Evolutionary conservation across 1,139 yeast species (phyloP).

Genomic region (Geotrichum histeridarum): DNA sequence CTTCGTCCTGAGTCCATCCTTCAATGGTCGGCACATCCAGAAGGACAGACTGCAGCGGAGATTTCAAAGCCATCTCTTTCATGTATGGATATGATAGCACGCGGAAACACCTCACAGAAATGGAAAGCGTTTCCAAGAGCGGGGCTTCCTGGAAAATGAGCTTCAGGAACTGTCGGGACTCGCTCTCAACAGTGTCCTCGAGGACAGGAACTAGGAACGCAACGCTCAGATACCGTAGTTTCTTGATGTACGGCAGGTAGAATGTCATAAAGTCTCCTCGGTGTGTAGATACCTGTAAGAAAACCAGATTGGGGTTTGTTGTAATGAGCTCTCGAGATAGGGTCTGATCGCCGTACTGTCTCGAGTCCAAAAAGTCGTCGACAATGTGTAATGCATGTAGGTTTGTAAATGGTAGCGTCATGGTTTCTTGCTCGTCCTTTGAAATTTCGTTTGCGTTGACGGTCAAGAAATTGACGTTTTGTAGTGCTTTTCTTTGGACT

Average conservation of each 20-base stretch:
- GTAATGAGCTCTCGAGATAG: not conserved
- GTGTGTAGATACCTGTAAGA: not conserved
- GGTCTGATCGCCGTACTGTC: not conserved
- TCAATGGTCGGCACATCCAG: not conserved
- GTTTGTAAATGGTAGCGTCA: no score
- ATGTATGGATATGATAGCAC: not conserved
- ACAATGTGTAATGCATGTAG: no score
- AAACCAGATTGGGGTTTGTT: not conserved
- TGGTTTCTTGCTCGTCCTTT: no score
- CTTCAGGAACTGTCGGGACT: not conserved
- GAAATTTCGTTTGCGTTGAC: no score
- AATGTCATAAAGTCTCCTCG: no score
- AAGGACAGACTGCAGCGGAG: not conserved
- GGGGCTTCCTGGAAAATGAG: not conserved
- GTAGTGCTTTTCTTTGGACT: no score
- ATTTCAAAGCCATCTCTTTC: not conserved
- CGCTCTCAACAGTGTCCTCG: not conserved
- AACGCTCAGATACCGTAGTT: not conserved
- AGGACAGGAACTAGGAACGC: not conserved
- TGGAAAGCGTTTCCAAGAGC: not conserved
- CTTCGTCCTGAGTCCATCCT: not conserved
- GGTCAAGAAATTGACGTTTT: no score
- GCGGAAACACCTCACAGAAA: not conserved
- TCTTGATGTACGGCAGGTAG: not conserved
- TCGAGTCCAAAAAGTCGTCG: no score